Evolutionary conservation across 176 grass and related monocot species (phyloP).

Genomic region (Phragmites australis): DNA sequence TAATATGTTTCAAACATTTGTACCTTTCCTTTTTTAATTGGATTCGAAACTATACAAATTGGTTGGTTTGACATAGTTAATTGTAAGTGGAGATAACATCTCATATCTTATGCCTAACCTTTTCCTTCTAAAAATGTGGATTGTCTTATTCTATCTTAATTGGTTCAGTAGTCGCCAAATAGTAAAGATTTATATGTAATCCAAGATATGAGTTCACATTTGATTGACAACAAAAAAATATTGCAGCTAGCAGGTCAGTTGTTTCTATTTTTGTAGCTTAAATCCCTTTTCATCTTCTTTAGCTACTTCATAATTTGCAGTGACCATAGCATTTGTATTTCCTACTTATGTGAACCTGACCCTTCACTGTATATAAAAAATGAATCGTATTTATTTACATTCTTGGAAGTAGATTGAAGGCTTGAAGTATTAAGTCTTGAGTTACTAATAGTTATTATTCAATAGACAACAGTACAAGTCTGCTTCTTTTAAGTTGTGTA

Average conservation of each 20-base stretch:
- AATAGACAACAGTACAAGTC: neutral
- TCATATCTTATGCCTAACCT: neutral
- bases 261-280: neutral
- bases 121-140: neutral
- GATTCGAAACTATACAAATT: neutral
- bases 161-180: neutral
- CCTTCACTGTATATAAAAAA: neutral
- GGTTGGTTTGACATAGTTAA: neutral
- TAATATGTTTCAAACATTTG: constrained; percentile 15
- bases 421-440: neutral
- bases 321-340: neutral
- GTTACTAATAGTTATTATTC: neutral
- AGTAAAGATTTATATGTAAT: neutral
- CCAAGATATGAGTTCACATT: neutral
- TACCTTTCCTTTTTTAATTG: neutral
- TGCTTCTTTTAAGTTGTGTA: neutral
- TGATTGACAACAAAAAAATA: neutral
- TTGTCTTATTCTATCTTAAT: neutral
- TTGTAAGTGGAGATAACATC: neutral
- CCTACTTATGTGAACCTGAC: neutral
- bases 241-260: constrained; percentile 2
- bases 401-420: neutral
- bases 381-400: neutral
- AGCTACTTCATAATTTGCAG: neutral
- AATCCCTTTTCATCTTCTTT: neutral